phyloP scores from a whole-genome alignment of 371 early-diverging fungal species.

The Apophysomyces sp. region DNA sequence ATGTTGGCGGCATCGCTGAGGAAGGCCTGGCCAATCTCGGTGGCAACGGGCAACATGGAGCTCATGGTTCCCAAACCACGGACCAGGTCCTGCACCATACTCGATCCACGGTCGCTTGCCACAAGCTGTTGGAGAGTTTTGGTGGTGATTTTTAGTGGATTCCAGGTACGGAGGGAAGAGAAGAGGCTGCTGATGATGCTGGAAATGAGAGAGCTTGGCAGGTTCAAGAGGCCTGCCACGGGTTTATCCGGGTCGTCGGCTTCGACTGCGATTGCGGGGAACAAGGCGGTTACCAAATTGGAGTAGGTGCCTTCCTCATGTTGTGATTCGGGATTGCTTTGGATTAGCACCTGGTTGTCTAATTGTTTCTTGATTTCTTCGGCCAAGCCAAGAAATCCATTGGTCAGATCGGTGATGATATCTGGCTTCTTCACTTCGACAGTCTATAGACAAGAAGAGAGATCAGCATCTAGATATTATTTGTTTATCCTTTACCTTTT shows the following conservation, averaged over 20 bases:
- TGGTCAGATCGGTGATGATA: neutral
- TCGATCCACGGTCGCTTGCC: neutral
- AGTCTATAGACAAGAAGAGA: neutral
- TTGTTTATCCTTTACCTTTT: neutral
- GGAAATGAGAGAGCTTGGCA: neutral
- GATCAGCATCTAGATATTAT: neutral
- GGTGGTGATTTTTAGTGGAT: neutral
- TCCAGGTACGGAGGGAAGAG: neutral
- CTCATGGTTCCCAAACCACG: neutral
- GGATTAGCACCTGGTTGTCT: neutral
- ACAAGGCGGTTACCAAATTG: neutral
- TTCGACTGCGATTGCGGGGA: neutral
- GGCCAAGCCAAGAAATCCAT: neutral
- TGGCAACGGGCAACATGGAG: neutral
- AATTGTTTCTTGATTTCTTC: neutral
- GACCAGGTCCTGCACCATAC: neutral
- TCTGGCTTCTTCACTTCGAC: neutral
- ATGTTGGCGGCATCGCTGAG: neutral
- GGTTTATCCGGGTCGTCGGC: neutral
- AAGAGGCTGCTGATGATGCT: neutral
- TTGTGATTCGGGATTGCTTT: neutral
- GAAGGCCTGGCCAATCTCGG: neutral
- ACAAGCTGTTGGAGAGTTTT: neutral
- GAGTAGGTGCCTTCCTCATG: neutral
- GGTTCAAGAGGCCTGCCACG: neutral